A percentile compares a stretch with the other conserved stretches of the same genome.
Evolutionary conservation across 2,329 filamentous ascomycete genomes (phyloP).

Genomic region (Phaeosphaeria sp.): DNA sequence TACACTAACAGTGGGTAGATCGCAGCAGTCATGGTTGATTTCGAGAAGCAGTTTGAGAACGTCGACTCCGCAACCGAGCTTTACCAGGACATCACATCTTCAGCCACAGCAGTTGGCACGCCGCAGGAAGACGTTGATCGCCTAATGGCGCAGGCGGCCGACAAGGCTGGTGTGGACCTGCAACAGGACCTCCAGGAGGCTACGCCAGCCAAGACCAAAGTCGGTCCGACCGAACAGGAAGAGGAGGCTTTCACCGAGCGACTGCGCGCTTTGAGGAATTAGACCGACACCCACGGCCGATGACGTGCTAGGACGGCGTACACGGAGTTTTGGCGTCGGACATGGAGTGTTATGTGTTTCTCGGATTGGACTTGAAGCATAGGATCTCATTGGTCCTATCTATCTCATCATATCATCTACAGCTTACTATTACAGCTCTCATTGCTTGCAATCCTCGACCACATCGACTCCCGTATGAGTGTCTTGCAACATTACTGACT

Average conservation of each 20-base stretch:
- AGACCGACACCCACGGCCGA: not conserved
- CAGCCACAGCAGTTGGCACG: constrained; percentile 76
- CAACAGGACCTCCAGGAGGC: constrained; percentile 74
- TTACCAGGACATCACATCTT: constrained; percentile 84
- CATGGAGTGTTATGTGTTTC: not conserved
- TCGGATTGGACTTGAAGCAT: not conserved
- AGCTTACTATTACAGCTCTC: not conserved
- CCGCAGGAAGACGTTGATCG: constrained; percentile 87
- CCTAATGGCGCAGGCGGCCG: constrained; percentile 82
- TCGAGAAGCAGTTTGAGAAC: constrained; percentile 64
- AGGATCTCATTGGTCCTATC: not conserved
- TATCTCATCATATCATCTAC: not conserved
- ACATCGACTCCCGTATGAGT: not conserved
- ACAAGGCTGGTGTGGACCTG: constrained; percentile 85
- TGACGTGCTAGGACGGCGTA: not conserved
- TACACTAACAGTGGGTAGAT: constrained; percentile 53
- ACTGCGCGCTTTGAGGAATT: constrained; percentile 61
- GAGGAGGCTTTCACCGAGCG: constrained; percentile 74
- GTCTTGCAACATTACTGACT: not conserved
- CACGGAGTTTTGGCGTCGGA: not conserved
- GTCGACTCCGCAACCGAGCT: constrained; percentile 66
- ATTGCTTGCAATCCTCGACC: not conserved
- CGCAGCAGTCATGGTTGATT: constrained; percentile 70
- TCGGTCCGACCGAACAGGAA: constrained; percentile 76
- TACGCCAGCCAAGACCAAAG: constrained; percentile 62